A percentile compares a stretch with the other conserved stretches of the same genome.
Evolutionary conservation across 306 rosid genomes (phyloP).

Genomic region (Arachis stenosperma): DNA sequence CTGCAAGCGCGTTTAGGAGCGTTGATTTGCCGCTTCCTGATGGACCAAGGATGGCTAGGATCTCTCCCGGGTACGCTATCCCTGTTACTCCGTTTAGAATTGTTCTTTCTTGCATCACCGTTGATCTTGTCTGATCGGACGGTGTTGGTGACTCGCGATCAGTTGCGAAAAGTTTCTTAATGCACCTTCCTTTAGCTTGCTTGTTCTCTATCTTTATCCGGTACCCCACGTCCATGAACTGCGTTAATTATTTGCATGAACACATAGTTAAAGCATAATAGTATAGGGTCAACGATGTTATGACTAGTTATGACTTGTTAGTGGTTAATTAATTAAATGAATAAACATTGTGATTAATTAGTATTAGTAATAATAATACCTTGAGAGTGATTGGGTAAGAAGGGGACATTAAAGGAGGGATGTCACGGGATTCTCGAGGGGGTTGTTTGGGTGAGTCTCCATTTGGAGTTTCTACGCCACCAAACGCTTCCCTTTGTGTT

Average conservation of each 20-base stretch:
- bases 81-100: conserved; percentile 74
- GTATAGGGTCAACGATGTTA: background rate
- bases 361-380: conserved; percentile 43
- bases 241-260: conserved; percentile 60
- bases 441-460: conserved; percentile 39
- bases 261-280: background rate
- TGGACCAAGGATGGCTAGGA: conserved; percentile 83
- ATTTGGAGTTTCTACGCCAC: conserved; percentile 41
- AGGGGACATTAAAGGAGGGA: conserved; percentile 52
- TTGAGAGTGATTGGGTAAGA: conserved; percentile 75
- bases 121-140: conserved; percentile 36
- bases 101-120: conserved; percentile 52
- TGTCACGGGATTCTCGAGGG: conserved; percentile 50
- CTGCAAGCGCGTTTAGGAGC: conserved; percentile 73
- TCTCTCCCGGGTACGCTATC: conserved; percentile 77
- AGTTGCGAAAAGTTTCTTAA: conserved; percentile 40
- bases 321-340: background rate
- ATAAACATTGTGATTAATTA: background rate
- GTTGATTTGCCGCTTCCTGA: conserved; percentile 94
- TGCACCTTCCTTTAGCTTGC: conserved; percentile 31
- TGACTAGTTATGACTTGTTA: background rate
- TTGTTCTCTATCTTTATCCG: conserved; percentile 52
- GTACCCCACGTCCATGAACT: conserved; percentile 81
- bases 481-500: conserved; percentile 39
- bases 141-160: background rate